Evolutionary conservation across 164 flowering plant species (phyloP), one percentile per base, ranked within the genome.

Genomic region (Vitis cinerea): DNA sequence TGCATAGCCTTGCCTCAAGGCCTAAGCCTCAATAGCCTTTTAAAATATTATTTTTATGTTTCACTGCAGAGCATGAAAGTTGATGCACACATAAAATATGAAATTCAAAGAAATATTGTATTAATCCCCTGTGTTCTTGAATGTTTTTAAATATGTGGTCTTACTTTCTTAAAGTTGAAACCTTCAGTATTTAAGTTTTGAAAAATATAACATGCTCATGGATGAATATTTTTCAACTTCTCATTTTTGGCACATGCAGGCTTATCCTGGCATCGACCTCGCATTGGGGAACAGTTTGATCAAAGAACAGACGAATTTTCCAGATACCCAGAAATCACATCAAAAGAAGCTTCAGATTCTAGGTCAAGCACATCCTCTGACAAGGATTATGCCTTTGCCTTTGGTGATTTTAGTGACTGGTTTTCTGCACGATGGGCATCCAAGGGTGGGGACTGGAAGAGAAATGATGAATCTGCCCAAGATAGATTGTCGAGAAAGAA

Each of bases 401-500:
- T 10, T 72, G 73, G 66, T 71, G 87, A 86, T 27, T 57, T 78
- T 27, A 71, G 74, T 75, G 94, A 84, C 58, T 85, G 87, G 88
- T 89, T 86, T 80, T 80, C 90, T 60, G 77, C 90, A 30, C 83
- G 77, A 51, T 96, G 98, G 98, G 78, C 95, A 48, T 93, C 95
- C 84, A 92, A 83, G 74, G 97, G 99, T 70, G 94, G 99, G 63
- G 99, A 96, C 71, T 96, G 99, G 99, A 92, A 77, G 80, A 90
- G 95, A 75, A 86, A 75, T 67, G 98, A 96, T 74, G 99, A 90
- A 63, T 73, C 82, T 77, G 29, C 70, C 37, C 88, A 76, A 59
- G 98, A 93, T 68, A 88, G 81, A 82, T 58, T 72, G 65, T 71
- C 54, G 64, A 87, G 82, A 72, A 89, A 79, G 84, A 93, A 90